phyloP scores from a whole-genome alignment of 345 rosid genomes.

The Citrus cavaleriei region DNA sequence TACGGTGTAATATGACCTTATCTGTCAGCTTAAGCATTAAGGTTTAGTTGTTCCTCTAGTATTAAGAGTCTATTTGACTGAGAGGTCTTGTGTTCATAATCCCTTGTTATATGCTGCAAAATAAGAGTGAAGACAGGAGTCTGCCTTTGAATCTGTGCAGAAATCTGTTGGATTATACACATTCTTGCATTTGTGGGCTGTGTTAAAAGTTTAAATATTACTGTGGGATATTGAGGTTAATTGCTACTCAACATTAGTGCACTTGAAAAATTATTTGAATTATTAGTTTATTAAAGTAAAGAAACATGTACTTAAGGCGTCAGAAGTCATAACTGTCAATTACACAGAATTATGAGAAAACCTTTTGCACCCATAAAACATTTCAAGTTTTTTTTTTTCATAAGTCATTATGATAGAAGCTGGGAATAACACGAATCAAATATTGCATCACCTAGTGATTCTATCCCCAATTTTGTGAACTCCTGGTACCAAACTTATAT shows the following conservation, averaged over 20 bases:
- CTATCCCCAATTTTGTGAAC: slow-evolving; percentile 6
- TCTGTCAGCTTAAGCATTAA: neutral
- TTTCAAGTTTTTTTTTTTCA: neutral
- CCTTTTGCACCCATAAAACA: neutral
- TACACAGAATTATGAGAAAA: neutral
- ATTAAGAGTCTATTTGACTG: neutral
- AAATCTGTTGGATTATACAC: neutral
- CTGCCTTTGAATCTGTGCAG: neutral
- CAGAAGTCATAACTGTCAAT: neutral
- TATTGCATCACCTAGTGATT: neutral
- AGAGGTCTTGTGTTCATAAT: neutral
- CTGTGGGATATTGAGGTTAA: neutral
- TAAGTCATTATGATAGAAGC: neutral
- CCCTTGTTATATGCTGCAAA: neutral
- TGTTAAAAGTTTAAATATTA: neutral
- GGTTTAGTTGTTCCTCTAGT: neutral
- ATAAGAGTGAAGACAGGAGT: neutral
- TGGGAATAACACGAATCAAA: neutral
- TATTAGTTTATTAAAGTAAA: neutral
- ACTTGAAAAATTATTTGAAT: neutral
- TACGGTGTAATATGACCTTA: neutral
- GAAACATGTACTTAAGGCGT: neutral
- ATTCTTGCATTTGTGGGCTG: no score
- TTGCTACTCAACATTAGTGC: neutral
- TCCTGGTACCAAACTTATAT: neutral